phyloP scores from a whole-genome alignment of 208 protist genomes.

The Crithidia brevicula region DNA sequence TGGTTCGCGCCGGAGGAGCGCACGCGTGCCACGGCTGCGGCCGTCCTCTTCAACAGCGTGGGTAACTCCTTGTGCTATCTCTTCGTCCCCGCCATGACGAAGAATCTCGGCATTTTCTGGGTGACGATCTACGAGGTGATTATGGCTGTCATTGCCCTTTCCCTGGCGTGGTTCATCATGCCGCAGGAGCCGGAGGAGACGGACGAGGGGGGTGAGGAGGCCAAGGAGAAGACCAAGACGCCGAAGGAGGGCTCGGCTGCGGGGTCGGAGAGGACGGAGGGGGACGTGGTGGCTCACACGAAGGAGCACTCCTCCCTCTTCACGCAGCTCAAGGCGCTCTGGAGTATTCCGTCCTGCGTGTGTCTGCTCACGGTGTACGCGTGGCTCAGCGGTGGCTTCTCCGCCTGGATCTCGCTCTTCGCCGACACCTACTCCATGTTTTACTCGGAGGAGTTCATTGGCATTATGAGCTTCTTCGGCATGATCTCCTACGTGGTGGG shows the following conservation, averaged over 20 bases:
- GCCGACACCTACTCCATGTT: conserved; percentile 70
- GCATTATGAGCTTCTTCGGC: conserved; percentile 83
- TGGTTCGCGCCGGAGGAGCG: conserved; percentile 87
- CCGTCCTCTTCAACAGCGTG: conserved; percentile 83
- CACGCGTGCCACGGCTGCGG: conserved; percentile 78
- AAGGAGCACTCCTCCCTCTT: conserved; percentile 53
- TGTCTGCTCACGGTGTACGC: conserved; percentile 84
- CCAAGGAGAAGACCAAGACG: conserved; percentile 8
- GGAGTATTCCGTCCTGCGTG: conserved; percentile 67
- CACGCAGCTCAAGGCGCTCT: conserved; percentile 59
- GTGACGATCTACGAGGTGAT: conserved; percentile 76
- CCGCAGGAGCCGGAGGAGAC: conserved; percentile 43
- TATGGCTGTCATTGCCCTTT: conserved; percentile 51
- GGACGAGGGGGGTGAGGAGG: conserved; percentile 21
- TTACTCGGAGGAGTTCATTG: conserved; percentile 77
- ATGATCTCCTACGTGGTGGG: conserved; percentile 80
- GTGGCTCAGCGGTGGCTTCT: conserved; percentile 85
- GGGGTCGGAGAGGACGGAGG: not conserved
- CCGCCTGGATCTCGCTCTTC: conserved; percentile 87
- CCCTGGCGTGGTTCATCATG: conserved; percentile 63
- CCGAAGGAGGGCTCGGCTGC: conserved; percentile 16
- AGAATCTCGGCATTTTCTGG: conserved; percentile 46
- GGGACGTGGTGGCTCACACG: conserved; percentile 22
- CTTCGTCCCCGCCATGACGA: conserved; percentile 70
- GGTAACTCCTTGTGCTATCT: conserved; percentile 87